phyloP scores from a whole-genome alignment of 2,329 filamentous ascomycete species.

The Neonectria punicea region DNA sequence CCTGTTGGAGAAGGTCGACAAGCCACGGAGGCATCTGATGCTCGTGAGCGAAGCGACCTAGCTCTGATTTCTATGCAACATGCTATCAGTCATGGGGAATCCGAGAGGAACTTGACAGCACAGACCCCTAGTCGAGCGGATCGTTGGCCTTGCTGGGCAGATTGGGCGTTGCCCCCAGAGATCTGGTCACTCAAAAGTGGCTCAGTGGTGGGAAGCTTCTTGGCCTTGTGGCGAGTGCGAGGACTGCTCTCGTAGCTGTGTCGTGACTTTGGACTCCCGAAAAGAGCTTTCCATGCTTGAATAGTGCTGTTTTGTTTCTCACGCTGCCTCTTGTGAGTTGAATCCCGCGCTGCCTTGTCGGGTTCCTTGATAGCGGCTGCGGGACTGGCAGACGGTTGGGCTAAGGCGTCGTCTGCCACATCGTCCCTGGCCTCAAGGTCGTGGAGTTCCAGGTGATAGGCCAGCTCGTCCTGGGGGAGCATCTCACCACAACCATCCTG shows the following conservation, averaged over 20 bases:
- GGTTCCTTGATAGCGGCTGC: slow-evolving; percentile 9
- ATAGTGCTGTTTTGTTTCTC: slow-evolving; percentile 31
- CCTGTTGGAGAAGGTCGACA: slow-evolving; percentile 67
- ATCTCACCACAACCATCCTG: slow-evolving; percentile 67
- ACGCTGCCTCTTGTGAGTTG: slow-evolving; percentile 22
- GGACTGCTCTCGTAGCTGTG: slow-evolving; percentile 29
- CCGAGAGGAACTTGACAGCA: not conserved
- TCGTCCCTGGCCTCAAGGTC: slow-evolving; percentile 38
- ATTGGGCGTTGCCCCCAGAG: slow-evolving; percentile 11
- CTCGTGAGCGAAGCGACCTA: slow-evolving; percentile 79
- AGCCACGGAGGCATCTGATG: slow-evolving; percentile 79
- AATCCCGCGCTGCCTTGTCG: not conserved
- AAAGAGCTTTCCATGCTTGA: slow-evolving; percentile 39
- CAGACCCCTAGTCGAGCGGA: slow-evolving; percentile 36
- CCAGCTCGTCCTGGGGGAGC: slow-evolving; percentile 37
- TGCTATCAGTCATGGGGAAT: slow-evolving; percentile 8
- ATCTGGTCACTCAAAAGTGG: not conserved
- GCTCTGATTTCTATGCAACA: slow-evolving; percentile 63
- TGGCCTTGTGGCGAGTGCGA: slow-evolving; percentile 39
- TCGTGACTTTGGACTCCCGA: slow-evolving; percentile 24
- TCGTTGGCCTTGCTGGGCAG: slow-evolving; percentile 18
- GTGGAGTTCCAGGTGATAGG: slow-evolving; percentile 41
- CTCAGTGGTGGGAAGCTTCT: slow-evolving; percentile 25
- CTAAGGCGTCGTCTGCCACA: slow-evolving; percentile 25
- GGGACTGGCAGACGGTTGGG: slow-evolving; percentile 22